A percentile compares a stretch with the other conserved stretches of the same genome.
Conservation (phyloP, 2,329 filamentous ascomycete genomes). For the Verticillium tricorpus region DNA sequence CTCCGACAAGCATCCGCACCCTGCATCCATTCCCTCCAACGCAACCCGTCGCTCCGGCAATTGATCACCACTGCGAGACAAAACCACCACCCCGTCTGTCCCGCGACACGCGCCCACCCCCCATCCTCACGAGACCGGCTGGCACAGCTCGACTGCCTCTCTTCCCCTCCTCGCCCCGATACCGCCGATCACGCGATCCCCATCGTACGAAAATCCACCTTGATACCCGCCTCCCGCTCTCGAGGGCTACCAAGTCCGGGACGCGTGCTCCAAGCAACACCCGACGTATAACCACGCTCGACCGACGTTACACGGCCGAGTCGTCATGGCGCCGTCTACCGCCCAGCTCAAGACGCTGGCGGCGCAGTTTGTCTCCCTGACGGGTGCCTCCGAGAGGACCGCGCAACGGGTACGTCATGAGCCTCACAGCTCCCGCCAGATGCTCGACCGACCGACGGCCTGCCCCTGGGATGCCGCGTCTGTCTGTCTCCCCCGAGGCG, state of each 20-base stretch:
- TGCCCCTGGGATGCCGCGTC: background rate
- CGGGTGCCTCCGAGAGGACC: slow-evolving; percentile 37
- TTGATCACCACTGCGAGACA: background rate
- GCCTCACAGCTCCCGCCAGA: too few species aligned
- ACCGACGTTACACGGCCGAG: background rate
- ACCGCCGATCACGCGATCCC: background rate
- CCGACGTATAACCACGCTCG: background rate
- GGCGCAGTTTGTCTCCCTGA: slow-evolving; percentile 36
- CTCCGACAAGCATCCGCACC: background rate
- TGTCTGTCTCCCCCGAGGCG: too few species aligned
- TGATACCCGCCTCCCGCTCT: background rate
- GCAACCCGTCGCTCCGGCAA: background rate
- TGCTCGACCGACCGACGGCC: too few species aligned
- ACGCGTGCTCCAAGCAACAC: background rate
- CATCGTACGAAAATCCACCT: background rate
- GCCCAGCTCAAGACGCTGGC: slow-evolving; percentile 35
- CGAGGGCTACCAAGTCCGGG: background rate
- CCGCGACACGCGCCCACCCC: background rate
- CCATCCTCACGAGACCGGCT: background rate
- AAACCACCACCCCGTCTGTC: background rate
- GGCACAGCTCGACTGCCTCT: background rate
- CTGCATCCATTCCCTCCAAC: background rate
- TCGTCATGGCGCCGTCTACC: slow-evolving; percentile 30
- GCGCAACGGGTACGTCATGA: slow-evolving; percentile 37
- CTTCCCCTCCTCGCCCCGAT: background rate